phyloP scores from a whole-genome alignment of 164 flowering plant species.

The Taxillus chinensis region DNA sequence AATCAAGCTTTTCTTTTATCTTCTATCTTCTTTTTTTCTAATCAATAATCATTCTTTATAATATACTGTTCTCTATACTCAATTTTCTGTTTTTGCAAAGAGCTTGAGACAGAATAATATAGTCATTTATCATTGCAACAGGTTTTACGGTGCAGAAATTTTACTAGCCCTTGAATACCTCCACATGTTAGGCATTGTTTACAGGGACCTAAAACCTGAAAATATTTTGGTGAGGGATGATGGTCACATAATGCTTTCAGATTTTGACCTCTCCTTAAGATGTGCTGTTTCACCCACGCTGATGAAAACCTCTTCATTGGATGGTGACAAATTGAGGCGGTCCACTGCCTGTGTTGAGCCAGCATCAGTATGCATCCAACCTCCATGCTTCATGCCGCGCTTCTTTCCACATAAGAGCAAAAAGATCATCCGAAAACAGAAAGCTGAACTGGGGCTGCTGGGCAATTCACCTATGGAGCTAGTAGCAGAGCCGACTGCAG shows the following conservation, averaged over 20 bases:
- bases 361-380: conserved; percentile 73
- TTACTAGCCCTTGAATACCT: conserved; percentile 81
- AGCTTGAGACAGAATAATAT: too few relatives aligned
- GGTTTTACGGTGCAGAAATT: conserved; percentile 94
- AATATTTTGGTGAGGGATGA: conserved; percentile 89
- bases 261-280: conserved; percentile 80
- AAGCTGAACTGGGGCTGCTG: conserved; percentile 28
- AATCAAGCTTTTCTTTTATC: too few relatives aligned
- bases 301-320: conserved; percentile 35
- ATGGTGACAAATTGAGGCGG: conserved; percentile 48
- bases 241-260: conserved; percentile 94
- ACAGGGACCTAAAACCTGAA: conserved; percentile 90
- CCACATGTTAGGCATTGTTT: conserved; percentile 93
- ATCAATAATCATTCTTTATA: too few relatives aligned
- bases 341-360: conserved; percentile 77
- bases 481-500: conserved; percentile 73
- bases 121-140: conserved; percentile 14
- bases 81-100: too few relatives aligned
- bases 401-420: conserved; percentile 65
- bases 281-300: conserved; percentile 84
- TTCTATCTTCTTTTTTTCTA: too few relatives aligned
- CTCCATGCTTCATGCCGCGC: conserved; percentile 78
- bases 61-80: too few relatives aligned
- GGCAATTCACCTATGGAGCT: conserved; percentile 52
- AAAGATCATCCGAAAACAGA: conserved; percentile 38